Evolutionary conservation across 768 basidiomycete species (phyloP).

Genomic region (Termitomyces sp.): DNA sequence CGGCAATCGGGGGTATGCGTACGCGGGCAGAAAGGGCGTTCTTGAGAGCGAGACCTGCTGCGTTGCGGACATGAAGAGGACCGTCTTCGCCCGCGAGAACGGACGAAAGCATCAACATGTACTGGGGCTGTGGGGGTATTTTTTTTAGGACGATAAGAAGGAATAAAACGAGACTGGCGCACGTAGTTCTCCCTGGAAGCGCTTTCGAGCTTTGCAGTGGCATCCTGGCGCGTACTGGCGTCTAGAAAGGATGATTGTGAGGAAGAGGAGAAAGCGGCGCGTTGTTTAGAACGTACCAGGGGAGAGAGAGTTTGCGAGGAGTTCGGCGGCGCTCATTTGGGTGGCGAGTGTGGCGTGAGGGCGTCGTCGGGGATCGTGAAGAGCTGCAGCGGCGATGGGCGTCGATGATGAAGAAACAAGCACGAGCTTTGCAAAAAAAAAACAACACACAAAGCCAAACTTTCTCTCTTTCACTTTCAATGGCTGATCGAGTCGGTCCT

Average conservation of each 20-base stretch:
- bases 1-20: conserved; percentile 26
- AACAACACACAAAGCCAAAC: conserved; percentile 3
- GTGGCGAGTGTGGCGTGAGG: conserved; percentile 5
- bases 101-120: conserved; percentile 85
- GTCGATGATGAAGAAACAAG: background rate
- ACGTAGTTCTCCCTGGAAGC: conserved; percentile 90
- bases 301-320: conserved; percentile 90
- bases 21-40: conserved; percentile 90
- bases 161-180: conserved; percentile 25
- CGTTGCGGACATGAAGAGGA: conserved; percentile 75
- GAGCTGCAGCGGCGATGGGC: background rate
- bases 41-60: conserved; percentile 96
- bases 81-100: conserved; percentile 77
- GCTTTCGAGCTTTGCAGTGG: conserved; percentile 82
- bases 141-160: conserved; percentile 15
- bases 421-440: conserved; percentile 11
- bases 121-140: conserved; percentile 71
- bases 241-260: conserved; percentile 42
- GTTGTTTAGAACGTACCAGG: conserved; percentile 54
- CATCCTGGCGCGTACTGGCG: conserved; percentile 85
- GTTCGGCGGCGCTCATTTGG: conserved; percentile 86
- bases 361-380: conserved; percentile 11
- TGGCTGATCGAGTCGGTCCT: conserved; percentile 58
- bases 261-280: conserved; percentile 21
- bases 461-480: conserved; percentile 13